Conservation (phyloP, 2,329 filamentous ascomycete species). For the Mollisiaceae sp. region DNA sequence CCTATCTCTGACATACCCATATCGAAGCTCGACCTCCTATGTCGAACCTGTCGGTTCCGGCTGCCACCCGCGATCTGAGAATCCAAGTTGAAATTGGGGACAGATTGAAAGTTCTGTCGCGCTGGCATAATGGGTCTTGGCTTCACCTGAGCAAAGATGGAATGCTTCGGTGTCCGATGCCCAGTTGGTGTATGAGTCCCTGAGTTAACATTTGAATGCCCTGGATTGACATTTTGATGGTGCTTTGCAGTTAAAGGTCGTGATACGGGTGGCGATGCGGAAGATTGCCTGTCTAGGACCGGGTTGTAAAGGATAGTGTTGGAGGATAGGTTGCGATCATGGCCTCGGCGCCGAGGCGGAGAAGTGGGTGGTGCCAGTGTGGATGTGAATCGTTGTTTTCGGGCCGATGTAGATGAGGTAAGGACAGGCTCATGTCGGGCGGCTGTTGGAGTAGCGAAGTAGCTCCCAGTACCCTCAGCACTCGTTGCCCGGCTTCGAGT, state of each 20-base stretch:
- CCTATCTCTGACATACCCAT: conserved; percentile 73
- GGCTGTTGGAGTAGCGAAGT: conserved; percentile 59
- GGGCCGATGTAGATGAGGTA: conserved; percentile 24
- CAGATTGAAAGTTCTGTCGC: conserved; percentile 58
- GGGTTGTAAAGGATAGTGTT: conserved; percentile 88
- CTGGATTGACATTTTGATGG: conserved; percentile 36
- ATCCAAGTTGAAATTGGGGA: conserved; percentile 52
- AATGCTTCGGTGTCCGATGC: conserved; percentile 35
- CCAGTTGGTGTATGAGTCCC: conserved; percentile 21
- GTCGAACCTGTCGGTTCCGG: conserved; percentile 32
- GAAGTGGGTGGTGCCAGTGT: conserved; percentile 22
- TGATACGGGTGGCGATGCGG: conserved; percentile 45
- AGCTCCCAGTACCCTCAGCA: conserved; percentile 45
- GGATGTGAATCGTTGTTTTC: conserved; percentile 1
- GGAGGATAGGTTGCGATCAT: conserved; percentile 77
- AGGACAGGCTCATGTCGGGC: conserved; percentile 44
- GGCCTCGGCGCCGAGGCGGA: conserved; percentile 44
- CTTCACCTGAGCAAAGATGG: conserved; percentile 49
- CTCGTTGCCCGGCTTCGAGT: conserved; percentile 30
- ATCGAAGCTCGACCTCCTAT: conserved; percentile 66
- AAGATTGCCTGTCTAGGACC: conserved; percentile 49
- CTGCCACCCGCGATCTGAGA: conserved; percentile 16
- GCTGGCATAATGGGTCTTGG: conserved; percentile 62
- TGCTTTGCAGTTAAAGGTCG: conserved; percentile 44
- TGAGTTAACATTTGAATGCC: conserved; percentile 8